Evolutionary conservation across 2,329 filamentous ascomycete genomes (phyloP), one percentile per base, ranked within the genome.

Genomic region (Penicillium rolfsii): DNA sequence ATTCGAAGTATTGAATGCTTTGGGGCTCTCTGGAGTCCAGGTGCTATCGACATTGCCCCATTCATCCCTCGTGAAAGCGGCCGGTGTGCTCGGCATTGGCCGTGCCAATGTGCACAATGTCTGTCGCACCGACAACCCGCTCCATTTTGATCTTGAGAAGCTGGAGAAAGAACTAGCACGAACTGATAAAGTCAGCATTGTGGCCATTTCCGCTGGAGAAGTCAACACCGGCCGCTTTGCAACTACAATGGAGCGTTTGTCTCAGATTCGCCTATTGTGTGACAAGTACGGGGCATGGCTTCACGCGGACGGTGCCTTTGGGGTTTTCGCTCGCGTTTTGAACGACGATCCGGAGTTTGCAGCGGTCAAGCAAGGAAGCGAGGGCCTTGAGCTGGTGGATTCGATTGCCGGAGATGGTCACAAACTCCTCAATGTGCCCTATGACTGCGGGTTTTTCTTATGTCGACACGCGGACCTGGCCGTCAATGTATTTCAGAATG

Each of bases 391-490:
- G 63, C 81, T 96, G 2, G 92, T 91, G 3, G 92, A 97, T 73
- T 96, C 91, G 54, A 93, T 97, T 67, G 89, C 91, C 0, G 88
- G 90, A 2, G 93, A 97, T 70, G 90, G 85, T 0, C 94, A 98
- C 76, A 97, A 97, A 73, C 79, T 97, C n/a, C 84, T 98, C 62
- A 97, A 97, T 67, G 92, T 97, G 49, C 93, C 94, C 0, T 97
- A 97, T 70, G 94, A 97, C 75, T 93, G 89, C 70, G 94, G 93
- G 46, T 89, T 97, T 76, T 96, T 97, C 82, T 85, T 96, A 68
- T 91, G 88, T 55, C 86, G 87, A 19, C 85, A 90, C 63, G 78
- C 84, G 7, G 69, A 77, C 2, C 79, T 86, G 12, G 84, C 89
- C 1, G 80, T 82, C 33, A 77, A 84, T 4, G 88, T 93, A 9